These are phyloP conservation scores for Coemansia sp. DNA, from an alignment of 192 early-diverging fungal genomes.

Conservation along the genomic window DNA sequence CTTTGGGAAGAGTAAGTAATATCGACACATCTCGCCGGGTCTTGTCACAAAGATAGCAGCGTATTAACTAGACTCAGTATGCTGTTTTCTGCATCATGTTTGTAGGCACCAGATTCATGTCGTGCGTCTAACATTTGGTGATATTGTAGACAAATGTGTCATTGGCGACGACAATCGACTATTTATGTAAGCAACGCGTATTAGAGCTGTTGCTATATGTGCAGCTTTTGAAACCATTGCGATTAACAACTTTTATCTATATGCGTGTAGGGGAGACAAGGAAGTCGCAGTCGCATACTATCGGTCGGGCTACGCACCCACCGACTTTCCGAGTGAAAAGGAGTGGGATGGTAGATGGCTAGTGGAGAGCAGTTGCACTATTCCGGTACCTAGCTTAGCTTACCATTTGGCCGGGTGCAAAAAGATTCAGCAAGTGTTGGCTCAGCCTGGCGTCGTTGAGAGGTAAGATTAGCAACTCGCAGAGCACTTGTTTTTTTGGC, in stretches of 20 bases:
- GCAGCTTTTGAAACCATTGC: background rate
- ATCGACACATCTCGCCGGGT: background rate
- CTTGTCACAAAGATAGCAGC: background rate
- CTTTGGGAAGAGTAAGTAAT: conserved; percentile 52
- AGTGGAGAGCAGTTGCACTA: conserved; percentile 78
- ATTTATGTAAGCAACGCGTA: conserved; percentile 63
- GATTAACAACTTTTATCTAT: background rate
- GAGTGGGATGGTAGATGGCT: conserved; percentile 91
- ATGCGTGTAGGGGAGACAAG: conserved; percentile 58
- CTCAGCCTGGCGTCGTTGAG: conserved; percentile 79
- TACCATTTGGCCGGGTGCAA: conserved; percentile 96
- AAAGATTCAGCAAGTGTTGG: conserved; percentile 94
- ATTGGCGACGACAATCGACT: conserved; percentile 61
- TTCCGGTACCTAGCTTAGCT: conserved; percentile 88
- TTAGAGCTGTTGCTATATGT: background rate
- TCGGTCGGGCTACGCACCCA: conserved; percentile 88
- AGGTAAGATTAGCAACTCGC: conserved; percentile 55
- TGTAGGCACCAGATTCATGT: conserved; percentile 36
- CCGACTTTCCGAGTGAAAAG: conserved; percentile 78
- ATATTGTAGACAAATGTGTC: conserved; percentile 65
- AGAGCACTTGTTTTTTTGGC: background rate
- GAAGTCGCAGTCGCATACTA: conserved; percentile 91
- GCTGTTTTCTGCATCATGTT: background rate
- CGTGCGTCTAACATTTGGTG: conserved; percentile 56
- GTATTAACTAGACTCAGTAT: background rate